These are phyloP conservation scores for Tulasnella sp. DNA, from an alignment of 768 basidiomycete species.

Conservation along the genomic window DNA sequence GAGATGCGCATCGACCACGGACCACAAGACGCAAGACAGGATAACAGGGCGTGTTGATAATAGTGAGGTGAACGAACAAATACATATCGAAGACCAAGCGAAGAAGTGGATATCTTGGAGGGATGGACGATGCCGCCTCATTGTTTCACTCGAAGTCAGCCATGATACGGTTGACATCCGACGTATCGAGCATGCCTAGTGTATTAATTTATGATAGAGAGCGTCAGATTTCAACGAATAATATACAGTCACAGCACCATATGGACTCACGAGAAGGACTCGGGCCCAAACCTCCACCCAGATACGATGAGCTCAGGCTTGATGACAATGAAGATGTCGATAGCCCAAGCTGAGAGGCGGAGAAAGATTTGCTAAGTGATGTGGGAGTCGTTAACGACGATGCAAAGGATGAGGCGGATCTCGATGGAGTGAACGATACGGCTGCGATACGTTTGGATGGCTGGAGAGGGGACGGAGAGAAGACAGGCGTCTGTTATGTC, in stretches of 20 bases:
- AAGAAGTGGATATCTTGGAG: no score
- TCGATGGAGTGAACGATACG: not conserved
- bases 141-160: not conserved
- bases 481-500: not conserved
- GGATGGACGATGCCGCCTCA: no score
- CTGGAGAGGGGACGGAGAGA: not conserved
- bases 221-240: no score
- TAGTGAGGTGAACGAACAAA: no score
- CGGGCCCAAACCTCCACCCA: not conserved
- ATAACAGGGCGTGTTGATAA: no score
- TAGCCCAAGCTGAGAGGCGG: constrained; percentile 1
- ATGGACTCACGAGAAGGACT: not conserved
- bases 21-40: no score
- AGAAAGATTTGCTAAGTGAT: constrained; percentile 1
- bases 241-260: not conserved
- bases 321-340: not conserved
- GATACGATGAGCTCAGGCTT: constrained; percentile 2
- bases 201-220: not conserved
- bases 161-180: not conserved
- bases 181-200: not conserved
- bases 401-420: constrained; percentile 1
- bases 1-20: no score
- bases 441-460: not conserved
- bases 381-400: constrained; percentile 5
- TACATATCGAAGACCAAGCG: no score